Evolutionary conservation across 2,329 filamentous ascomycete species (phyloP).

Genomic region (Alternaria ventricosa): DNA sequence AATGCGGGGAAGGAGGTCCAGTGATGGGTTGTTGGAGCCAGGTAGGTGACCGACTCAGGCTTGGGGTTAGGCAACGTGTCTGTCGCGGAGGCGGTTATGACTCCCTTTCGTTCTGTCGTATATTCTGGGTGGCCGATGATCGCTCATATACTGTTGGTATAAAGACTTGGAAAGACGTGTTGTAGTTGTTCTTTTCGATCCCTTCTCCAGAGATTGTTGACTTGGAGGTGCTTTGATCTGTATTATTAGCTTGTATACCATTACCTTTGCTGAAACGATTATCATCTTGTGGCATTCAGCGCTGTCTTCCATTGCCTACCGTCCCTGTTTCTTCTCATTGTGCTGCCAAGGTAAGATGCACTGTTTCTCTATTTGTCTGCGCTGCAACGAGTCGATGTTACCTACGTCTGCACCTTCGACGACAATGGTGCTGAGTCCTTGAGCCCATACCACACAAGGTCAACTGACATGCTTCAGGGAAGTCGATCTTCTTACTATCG

Average conservation of each 20-base stretch:
- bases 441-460: not conserved
- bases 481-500: not conserved
- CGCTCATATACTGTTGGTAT: not conserved
- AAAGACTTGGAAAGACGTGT: not conserved
- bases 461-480: not conserved
- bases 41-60: not conserved
- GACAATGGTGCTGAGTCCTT: not conserved
- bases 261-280: not conserved
- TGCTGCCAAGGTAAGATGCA: not conserved
- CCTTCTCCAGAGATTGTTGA: not conserved
- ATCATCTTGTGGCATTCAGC: not conserved
- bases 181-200: not conserved
- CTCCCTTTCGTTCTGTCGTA: not conserved
- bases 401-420: not conserved
- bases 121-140: not conserved
- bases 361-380: not conserved
- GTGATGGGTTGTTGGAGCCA: not conserved
- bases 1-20: not conserved
- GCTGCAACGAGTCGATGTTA: not conserved
- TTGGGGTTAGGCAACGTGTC: not conserved
- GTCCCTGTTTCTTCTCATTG: not conserved
- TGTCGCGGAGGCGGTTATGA: not conserved
- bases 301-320: not conserved
- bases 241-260: slow-evolving; percentile 6
- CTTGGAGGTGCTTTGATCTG: not conserved